These are phyloP conservation scores for Ogataea sp. DNA, from an alignment of 805 yeast genomes.

Conservation along the genomic window DNA sequence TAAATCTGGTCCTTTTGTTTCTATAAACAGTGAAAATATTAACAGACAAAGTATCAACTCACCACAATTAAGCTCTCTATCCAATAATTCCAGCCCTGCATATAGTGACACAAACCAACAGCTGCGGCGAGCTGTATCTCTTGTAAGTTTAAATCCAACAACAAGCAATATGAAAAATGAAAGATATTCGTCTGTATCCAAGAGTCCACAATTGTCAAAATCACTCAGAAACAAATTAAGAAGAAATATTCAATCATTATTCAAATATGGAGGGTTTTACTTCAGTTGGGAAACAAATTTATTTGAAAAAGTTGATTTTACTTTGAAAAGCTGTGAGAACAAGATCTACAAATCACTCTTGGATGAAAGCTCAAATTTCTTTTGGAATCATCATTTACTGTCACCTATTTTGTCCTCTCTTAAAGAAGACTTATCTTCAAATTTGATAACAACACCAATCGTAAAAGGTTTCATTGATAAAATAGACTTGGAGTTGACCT, in stretches of 20 bases:
- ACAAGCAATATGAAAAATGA: no score
- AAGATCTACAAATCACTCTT: not conserved
- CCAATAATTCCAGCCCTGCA: no score
- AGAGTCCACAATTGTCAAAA: conserved; percentile 2
- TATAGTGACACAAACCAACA: no score
- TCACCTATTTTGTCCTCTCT: not conserved
- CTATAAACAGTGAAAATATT: conserved; percentile 10
- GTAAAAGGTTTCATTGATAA: conserved; percentile 14
- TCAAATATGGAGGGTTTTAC: conserved; percentile 16
- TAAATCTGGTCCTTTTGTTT: conserved; percentile 11
- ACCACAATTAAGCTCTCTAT: no score
- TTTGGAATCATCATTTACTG: conserved; percentile 13
- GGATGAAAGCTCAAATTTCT: conserved; percentile 6
- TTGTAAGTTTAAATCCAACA: no score
- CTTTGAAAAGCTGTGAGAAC: no score
- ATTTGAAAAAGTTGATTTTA: conserved; percentile 2
- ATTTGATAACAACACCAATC: conserved; percentile 5
- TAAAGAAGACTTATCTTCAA: not conserved
- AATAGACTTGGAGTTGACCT: conserved; percentile 3
- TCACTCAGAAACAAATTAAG: conserved; percentile 8
- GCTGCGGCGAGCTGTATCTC: no score
- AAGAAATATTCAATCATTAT: conserved; percentile 7
- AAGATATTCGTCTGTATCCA: no score
- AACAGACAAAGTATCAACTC: no score
- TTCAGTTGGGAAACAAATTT: conserved; percentile 11